Evolutionary conservation across 179 eudicot species (phyloP), one percentile per base, ranked within the genome.

Genomic region (Camellia oleifera): DNA sequence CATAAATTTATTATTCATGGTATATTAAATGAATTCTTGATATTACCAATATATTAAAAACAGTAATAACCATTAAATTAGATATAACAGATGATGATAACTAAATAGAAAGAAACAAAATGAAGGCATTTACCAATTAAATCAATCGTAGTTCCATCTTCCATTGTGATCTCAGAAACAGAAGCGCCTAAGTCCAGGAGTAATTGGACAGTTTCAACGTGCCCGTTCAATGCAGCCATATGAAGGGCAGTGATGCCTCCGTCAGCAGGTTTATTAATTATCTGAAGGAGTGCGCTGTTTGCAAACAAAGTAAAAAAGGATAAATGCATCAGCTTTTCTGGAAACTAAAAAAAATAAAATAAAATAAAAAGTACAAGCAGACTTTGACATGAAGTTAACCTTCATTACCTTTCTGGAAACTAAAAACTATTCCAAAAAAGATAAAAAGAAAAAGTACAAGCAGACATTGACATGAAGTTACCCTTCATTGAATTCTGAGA

Each of bases 201-300:
- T 80, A 95, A 83, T 73, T 89, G 99, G 18, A 93, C 87, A 54
- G 89, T 85, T 69, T 94, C 97, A 32, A 79, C 87, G 82, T 95
- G 99, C 15, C 97, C 97, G 81, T 95, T 95, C 75, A 95, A 77
- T 69, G 99, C 97, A 80, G 98, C 97, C 99, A 95, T 95, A 91
- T 95, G 99, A 87, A 95, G 97, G 57, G 97, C 94, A 32, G 98
- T 92, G 69, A 95, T 87, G 57, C 99, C 98, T 20, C 99, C 99
- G 85, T 95, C 99, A 54, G 98, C 95, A 79, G 95, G 84, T 84
- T 84, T 92, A 86, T 94, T 91, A 32, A 92, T 85, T 81, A 91
- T 90, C 87, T 90, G 88, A 82, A 63, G 76, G 69, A 95, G 91
- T 77, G 90, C 89, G 76, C 95, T 95, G 77, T 66, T 68, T 68